A percentile compares a stretch with the other conserved stretches of the same genome.
phyloP scores from a whole-genome alignment of 768 basidiomycete species.

The Hygrocybe coccinea region DNA sequence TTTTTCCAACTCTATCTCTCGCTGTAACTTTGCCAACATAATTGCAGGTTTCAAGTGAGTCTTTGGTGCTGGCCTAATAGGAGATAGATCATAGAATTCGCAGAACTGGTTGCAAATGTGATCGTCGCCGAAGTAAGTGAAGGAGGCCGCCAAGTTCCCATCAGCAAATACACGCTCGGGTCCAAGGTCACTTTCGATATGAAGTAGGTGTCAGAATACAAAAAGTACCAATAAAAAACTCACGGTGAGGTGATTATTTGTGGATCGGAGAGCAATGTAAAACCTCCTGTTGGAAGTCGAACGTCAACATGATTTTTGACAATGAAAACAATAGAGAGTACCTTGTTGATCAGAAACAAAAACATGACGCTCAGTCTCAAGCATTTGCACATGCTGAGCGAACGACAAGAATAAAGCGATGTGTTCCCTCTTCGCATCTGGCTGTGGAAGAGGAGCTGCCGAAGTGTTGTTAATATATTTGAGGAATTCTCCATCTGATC shows the following conservation, averaged over 20 bases:
- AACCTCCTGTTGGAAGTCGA: neutral
- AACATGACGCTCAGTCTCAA: conserved; percentile 15
- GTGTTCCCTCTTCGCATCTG: neutral
- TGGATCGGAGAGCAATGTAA: conserved; percentile 3
- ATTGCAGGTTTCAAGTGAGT: too few relatives aligned
- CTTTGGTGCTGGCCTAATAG: neutral
- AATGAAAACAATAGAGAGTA: neutral
- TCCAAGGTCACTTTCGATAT: neutral
- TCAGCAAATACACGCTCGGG: neutral
- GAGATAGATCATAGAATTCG: neutral
- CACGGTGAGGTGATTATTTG: conserved; percentile 6
- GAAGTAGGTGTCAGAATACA: too few relatives aligned
- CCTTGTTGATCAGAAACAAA: conserved; percentile 29
- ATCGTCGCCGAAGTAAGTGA: neutral
- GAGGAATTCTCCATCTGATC: conserved; percentile 10
- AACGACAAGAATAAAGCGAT: conserved; percentile 20
- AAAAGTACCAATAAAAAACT: neutral
- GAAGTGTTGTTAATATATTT: conserved; percentile 26
- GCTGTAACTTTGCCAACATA: too few relatives aligned
- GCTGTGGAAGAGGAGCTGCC: conserved; percentile 7
- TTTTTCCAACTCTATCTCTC: too few relatives aligned
- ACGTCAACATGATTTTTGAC: neutral
- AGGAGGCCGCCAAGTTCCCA: neutral
- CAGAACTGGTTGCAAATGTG: conserved; percentile 7
- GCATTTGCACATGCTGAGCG: conserved; percentile 25